A percentile compares a stretch with the other conserved stretches of the same genome.
phyloP scores from a whole-genome alignment of 768 basidiomycete species.

The Hirschioporus abietinus region DNA sequence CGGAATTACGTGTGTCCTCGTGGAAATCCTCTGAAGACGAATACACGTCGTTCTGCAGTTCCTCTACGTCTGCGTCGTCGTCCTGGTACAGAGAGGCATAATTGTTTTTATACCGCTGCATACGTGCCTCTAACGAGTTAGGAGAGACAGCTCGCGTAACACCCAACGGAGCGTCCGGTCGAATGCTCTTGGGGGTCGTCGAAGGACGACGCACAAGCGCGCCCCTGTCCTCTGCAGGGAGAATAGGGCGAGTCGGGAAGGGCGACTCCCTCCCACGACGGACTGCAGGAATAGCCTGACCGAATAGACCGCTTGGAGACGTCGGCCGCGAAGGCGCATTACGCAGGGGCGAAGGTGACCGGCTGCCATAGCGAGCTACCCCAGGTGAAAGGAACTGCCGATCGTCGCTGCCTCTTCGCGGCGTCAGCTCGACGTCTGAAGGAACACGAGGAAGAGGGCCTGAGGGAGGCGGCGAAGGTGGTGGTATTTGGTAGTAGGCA shows the following conservation, averaged over 20 bases:
- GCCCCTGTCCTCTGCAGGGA: constrained; percentile 19
- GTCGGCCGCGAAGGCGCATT: constrained; percentile 13
- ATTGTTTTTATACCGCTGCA: background rate
- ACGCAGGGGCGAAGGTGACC: constrained; percentile 18
- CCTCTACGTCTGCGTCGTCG: background rate
- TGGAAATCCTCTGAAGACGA: background rate
- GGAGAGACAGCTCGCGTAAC: background rate
- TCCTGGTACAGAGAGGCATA: background rate
- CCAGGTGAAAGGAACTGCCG: constrained; percentile 1
- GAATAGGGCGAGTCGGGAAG: constrained; percentile 44
- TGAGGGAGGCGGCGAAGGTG: constrained; percentile 2
- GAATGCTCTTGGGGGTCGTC: constrained; percentile 4
- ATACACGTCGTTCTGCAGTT: background rate
- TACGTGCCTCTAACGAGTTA: background rate
- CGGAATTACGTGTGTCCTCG: background rate
- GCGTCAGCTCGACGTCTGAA: background rate
- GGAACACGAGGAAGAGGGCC: background rate
- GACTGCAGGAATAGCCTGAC: constrained; percentile 13
- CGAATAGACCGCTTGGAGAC: constrained; percentile 6
- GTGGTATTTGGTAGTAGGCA: constrained; percentile 3
- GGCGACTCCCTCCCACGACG: constrained; percentile 45
- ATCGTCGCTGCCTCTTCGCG: background rate
- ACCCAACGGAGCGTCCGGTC: background rate
- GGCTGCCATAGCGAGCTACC: constrained; percentile 9
- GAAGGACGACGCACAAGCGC: constrained; percentile 18